A percentile compares a stretch with the other conserved stretches of the same genome.
phyloP scores from a whole-genome alignment of 2,329 filamentous ascomycete species.

The Cercospora sp. region DNA sequence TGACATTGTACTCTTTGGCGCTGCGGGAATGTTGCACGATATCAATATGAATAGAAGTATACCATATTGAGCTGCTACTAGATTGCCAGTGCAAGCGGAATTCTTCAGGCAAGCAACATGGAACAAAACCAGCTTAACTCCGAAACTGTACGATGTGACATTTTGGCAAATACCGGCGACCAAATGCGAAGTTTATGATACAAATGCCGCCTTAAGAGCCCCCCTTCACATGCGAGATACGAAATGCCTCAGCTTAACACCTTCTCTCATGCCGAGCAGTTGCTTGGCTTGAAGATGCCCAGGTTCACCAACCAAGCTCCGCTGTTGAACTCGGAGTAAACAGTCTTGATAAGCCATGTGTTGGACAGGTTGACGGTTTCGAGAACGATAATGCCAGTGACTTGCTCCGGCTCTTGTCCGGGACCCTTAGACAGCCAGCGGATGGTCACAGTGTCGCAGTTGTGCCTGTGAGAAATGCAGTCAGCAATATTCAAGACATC shows the following conservation, averaged over 20 bases:
- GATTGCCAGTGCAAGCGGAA: neutral
- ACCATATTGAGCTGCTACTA: neutral
- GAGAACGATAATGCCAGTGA: constrained; percentile 37
- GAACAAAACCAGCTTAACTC: neutral
- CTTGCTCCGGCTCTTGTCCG: constrained; percentile 26
- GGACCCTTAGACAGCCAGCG: constrained; percentile 33
- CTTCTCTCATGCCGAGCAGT: constrained; percentile 26
- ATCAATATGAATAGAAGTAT: neutral
- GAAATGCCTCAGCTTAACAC: neutral
- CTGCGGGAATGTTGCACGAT: neutral
- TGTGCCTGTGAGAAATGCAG: constrained; percentile 25
- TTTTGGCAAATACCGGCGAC: neutral
- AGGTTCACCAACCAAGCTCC: constrained; percentile 39
- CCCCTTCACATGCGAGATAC: neutral
- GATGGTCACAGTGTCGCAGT: constrained; percentile 35
- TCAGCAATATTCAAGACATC: neutral
- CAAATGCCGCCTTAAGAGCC: neutral
- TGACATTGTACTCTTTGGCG: neutral
- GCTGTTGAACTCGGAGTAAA: constrained; percentile 41
- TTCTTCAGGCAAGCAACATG: neutral
- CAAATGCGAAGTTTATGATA: neutral
- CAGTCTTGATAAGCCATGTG: constrained; percentile 37
- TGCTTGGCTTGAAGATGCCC: constrained; percentile 34
- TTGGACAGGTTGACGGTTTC: constrained; percentile 28
- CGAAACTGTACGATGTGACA: neutral